Percentiles rank a stretch among this genome's conserved stretches.
phyloP scores from a whole-genome alignment of 1,139 yeast species.

The Scheffersomyces lignicola region DNA sequence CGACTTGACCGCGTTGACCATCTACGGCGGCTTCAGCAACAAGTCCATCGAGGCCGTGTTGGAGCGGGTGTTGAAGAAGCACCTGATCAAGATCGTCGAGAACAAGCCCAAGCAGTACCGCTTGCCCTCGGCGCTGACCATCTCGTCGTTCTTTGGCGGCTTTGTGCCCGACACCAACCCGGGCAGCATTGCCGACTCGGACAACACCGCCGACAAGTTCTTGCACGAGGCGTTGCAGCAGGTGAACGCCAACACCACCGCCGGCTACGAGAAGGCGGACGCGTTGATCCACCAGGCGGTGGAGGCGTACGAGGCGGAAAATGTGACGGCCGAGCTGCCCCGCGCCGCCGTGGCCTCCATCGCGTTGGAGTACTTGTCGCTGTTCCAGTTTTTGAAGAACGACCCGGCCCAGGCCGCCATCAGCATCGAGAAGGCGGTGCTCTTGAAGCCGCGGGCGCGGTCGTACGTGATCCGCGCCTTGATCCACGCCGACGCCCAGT shows the following conservation, averaged over 20 bases:
- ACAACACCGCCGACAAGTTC: conserved; percentile 55
- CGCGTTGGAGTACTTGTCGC: conserved; percentile 82
- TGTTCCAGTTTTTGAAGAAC: conserved; percentile 79
- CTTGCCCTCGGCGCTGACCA: conserved; percentile 84
- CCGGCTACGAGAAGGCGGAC: conserved; percentile 76
- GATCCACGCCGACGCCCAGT: conserved; percentile 76
- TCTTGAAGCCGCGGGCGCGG: conserved; percentile 74
- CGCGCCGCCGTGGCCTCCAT: conserved; percentile 55
- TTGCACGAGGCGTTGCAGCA: conserved; percentile 69
- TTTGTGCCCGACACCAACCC: conserved; percentile 50
- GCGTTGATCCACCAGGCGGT: conserved; percentile 68
- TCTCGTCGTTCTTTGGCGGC: conserved; percentile 84
- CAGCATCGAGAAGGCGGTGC: conserved; percentile 64
- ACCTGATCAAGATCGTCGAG: conserved; percentile 66
- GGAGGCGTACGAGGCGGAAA: conserved; percentile 46
- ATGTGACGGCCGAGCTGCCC: conserved; percentile 36
- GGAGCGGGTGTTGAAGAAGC: conserved; percentile 83
- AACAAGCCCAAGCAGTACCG: conserved; percentile 55
- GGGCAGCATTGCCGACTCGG: conserved; percentile 50
- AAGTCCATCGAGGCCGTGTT: conserved; percentile 76
- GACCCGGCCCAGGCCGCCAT: conserved; percentile 62
- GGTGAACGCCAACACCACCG: conserved; percentile 62
- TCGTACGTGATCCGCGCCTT: conserved; percentile 83
- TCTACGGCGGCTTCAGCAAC: conserved; percentile 77
- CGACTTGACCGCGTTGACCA: conserved; percentile 84